Percentiles rank a stretch among this genome's conserved stretches.
phyloP scores from a whole-genome alignment of 1,284 basidiomycete species.

The Ganoderma meredithae region DNA sequence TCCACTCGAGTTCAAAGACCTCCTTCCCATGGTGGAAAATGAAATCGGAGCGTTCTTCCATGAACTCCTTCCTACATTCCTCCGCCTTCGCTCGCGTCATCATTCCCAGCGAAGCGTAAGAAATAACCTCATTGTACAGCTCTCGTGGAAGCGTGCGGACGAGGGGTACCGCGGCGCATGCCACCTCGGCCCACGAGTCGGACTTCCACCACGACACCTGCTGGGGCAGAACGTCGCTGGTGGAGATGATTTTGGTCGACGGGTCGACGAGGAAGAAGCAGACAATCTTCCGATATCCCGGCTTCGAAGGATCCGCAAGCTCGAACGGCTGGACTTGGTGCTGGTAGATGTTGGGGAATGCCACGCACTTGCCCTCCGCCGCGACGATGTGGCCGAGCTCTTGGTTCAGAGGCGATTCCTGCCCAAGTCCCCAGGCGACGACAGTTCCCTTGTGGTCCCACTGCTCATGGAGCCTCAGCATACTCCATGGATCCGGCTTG shows the following conservation, averaged over 20 bases:
- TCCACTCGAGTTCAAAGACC: constrained; percentile 8
- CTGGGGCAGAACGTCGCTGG: constrained; percentile 34
- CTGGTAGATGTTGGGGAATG: constrained; percentile 34
- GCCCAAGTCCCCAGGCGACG: not conserved
- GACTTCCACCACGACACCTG: constrained; percentile 27
- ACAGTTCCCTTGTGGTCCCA: not conserved
- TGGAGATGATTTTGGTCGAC: constrained; percentile 26
- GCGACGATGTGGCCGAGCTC: not conserved
- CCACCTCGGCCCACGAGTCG: constrained; percentile 6
- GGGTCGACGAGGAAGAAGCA: constrained; percentile 46
- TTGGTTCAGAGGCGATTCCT: not conserved
- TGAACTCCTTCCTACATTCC: not conserved
- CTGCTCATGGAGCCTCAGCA: not conserved
- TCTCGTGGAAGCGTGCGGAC: not conserved
- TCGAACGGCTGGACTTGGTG: constrained; percentile 44
- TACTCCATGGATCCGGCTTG: not conserved
- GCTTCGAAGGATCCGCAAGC: constrained; percentile 39
- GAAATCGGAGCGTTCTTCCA: constrained; percentile 1
- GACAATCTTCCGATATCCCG: constrained; percentile 45
- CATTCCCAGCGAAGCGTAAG: not conserved
- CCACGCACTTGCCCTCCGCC: not conserved
- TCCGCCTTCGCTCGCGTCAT: constrained; percentile 4
- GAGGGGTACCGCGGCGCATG: not conserved
- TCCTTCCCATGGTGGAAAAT: not conserved
- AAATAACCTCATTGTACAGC: not conserved